Conservation (phyloP, 2,329 filamentous ascomycete genomes). For the Xylaria sp. region DNA sequence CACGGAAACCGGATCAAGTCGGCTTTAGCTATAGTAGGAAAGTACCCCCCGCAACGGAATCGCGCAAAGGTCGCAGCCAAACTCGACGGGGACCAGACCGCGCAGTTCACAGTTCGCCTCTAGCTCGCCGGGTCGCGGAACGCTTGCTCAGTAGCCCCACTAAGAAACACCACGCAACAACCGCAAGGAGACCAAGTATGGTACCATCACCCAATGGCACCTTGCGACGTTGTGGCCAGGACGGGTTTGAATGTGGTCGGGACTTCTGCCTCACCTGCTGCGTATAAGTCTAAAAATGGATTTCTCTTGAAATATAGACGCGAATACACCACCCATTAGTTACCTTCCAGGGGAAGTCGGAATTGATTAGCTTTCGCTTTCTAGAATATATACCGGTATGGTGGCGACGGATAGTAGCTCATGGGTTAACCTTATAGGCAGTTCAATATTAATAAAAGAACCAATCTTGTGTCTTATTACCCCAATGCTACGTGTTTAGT, state of each 20-base stretch:
- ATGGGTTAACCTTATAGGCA: too few species aligned
- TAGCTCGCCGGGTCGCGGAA: constrained; percentile 42
- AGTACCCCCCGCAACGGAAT: constrained; percentile 41
- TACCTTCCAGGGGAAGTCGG: neutral
- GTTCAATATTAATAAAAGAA: too few species aligned
- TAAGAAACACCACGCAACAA: constrained; percentile 39
- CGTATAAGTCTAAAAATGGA: constrained; percentile 45
- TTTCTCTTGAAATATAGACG: neutral
- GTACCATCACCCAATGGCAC: constrained; percentile 31
- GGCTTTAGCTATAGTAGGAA: constrained; percentile 6
- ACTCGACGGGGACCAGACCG: constrained; percentile 22
- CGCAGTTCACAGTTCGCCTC: constrained; percentile 45
- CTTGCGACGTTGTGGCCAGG: constrained; percentile 59
- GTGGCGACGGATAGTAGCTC: neutral
- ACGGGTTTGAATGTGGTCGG: constrained; percentile 65
- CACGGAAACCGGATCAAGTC: constrained; percentile 16
- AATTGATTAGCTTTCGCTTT: neutral
- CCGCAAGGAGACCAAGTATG: constrained; percentile 36
- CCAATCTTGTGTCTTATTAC: too few species aligned
- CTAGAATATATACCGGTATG: neutral
- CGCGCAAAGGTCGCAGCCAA: constrained; percentile 30
- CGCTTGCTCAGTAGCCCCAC: constrained; percentile 41
- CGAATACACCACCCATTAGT: neutral
- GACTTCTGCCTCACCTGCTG: constrained; percentile 70
- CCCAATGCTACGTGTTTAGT: too few species aligned